phyloP scores from a whole-genome alignment of 1,139 yeast species.

The Barnettozyma hawaiiensis region DNA sequence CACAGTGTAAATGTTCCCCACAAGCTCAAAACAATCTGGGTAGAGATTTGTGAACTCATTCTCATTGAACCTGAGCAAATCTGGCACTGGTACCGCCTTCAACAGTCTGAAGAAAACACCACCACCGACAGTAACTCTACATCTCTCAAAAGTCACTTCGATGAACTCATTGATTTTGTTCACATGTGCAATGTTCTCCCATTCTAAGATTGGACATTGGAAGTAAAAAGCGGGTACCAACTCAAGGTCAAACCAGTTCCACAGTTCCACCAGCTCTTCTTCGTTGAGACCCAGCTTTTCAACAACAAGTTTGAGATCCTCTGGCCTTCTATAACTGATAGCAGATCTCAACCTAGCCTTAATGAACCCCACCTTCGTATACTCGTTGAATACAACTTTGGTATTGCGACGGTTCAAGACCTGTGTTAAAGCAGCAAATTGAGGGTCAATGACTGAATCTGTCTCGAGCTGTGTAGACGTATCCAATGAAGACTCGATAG shows the following conservation, averaged over 20 bases:
- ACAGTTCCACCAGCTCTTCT: background rate
- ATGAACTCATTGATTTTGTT: conserved; percentile 8
- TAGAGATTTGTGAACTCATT: background rate
- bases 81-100: background rate
- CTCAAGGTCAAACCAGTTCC: conserved; percentile 5
- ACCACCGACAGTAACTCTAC: conserved; percentile 2
- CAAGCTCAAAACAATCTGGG: background rate
- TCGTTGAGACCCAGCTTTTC: background rate
- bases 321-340: background rate
- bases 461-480: background rate
- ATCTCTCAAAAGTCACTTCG: conserved; percentile 5
- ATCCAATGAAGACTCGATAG: background rate
- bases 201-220: background rate
- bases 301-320: background rate
- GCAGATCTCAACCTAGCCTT: conserved; percentile 3
- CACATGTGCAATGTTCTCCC: conserved; percentile 5
- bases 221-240: conserved; percentile 5
- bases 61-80: conserved; percentile 1
- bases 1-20: background rate
- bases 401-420: conserved; percentile 2
- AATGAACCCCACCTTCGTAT: conserved; percentile 1
- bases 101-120: conserved; percentile 3
- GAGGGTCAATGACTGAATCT: background rate
- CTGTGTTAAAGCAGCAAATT: background rate
- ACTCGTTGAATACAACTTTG: background rate